A percentile compares a stretch with the other conserved stretches of the same genome.
phyloP scores from a whole-genome alignment of 2,329 filamentous ascomycete genomes.

The Seiridium cupressi region DNA sequence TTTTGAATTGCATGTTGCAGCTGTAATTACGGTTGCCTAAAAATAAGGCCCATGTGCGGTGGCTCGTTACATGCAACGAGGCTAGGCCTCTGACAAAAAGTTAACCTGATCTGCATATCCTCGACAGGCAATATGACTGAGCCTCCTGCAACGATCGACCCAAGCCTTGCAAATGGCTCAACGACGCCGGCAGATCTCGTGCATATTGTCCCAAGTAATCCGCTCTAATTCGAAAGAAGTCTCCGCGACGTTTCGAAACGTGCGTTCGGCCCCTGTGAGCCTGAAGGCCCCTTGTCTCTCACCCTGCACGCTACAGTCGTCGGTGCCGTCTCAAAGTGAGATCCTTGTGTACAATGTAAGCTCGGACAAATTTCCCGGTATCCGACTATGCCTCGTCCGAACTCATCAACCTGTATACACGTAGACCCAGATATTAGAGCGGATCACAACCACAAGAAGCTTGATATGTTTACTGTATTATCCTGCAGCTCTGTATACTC shows the following conservation, averaged over 20 bases:
- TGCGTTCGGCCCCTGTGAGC: not conserved
- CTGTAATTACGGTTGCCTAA: too few relatives aligned
- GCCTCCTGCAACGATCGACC: too few relatives aligned
- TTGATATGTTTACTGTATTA: not conserved
- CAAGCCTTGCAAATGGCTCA: too few relatives aligned
- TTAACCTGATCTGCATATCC: too few relatives aligned
- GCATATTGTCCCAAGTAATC: not conserved
- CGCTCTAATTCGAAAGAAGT: not conserved
- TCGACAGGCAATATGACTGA: too few relatives aligned
- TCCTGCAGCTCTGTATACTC: too few relatives aligned
- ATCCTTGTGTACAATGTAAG: not conserved
- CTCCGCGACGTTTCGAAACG: not conserved
- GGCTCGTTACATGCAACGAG: too few relatives aligned
- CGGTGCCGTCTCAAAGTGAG: not conserved
- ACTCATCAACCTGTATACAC: not conserved
- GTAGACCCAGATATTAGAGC: not conserved
- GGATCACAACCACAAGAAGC: not conserved
- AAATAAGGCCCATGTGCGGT: too few relatives aligned
- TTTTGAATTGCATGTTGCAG: too few relatives aligned
- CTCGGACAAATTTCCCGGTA: not conserved
- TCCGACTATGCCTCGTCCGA: not conserved
- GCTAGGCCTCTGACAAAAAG: too few relatives aligned
- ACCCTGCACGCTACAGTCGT: not conserved
- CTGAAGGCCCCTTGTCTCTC: not conserved
- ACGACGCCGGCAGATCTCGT: not conserved